phyloP scores from a whole-genome alignment of 768 basidiomycete genomes.

The Asterophora lycoperdoides region DNA sequence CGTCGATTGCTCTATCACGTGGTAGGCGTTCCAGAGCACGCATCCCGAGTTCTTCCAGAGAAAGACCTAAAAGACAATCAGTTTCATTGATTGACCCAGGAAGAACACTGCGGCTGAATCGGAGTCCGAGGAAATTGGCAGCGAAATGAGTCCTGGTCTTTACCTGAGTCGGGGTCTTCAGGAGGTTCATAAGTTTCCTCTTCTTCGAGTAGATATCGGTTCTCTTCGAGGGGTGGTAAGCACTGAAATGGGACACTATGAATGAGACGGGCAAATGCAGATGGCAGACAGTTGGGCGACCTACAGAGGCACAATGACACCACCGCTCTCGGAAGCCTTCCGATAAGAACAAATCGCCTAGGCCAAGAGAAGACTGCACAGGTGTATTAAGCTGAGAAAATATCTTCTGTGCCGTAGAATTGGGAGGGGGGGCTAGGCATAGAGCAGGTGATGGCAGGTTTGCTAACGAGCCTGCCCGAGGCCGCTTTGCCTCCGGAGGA shows the following conservation, averaged over 20 bases:
- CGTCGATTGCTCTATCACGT: constrained; percentile 77
- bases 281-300: constrained; percentile 15
- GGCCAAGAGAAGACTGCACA: constrained; percentile 35
- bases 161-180: constrained; percentile 81
- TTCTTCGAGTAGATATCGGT: constrained; percentile 64
- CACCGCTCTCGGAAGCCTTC: constrained; percentile 74
- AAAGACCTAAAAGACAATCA: constrained; percentile 46
- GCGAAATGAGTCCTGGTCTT: constrained; percentile 10
- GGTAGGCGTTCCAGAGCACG: constrained; percentile 71
- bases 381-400: constrained; percentile 27
- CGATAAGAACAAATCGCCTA: constrained; percentile 73
- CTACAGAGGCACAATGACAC: constrained; percentile 67
- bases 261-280: constrained; percentile 7
- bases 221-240: constrained; percentile 44
- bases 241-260: constrained; percentile 45
- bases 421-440: constrained; percentile 57
- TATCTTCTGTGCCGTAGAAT: constrained; percentile 43
- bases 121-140: constrained; percentile 6
- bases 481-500: constrained; percentile 34
- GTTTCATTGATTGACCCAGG: constrained; percentile 7
- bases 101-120: constrained; percentile 10
- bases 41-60: constrained; percentile 80
- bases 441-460: constrained; percentile 15
- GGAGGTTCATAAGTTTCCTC: constrained; percentile 85
- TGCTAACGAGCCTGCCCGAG: constrained; percentile 24